Percentiles rank a stretch among this genome's conserved stretches.
Conservation (phyloP, 1,284 basidiomycete species). For the Heterobasidion irregulare region DNA sequence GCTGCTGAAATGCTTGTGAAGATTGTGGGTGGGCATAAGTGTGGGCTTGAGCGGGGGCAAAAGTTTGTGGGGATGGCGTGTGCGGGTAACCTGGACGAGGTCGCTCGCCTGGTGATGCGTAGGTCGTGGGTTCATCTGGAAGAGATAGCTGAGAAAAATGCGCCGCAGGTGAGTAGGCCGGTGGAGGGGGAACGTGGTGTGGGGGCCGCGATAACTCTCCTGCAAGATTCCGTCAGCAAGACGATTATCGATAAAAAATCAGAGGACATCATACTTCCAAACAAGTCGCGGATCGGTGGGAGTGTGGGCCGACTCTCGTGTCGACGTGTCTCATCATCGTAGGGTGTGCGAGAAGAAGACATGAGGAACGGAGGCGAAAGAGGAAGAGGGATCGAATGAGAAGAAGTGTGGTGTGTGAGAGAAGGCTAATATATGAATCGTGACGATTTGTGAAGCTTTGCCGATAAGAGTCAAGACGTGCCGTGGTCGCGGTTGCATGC, state of each 20-base stretch:
- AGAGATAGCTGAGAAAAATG: conserved; percentile 6
- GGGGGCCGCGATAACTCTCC: conserved; percentile 13
- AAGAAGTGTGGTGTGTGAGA: conserved; percentile 9
- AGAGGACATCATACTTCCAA: conserved; percentile 40
- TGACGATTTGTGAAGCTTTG: conserved; percentile 1
- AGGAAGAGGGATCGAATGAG: conserved; percentile 7
- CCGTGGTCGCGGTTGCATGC: not conserved
- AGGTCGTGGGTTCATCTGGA: conserved; percentile 4
- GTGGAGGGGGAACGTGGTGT: conserved; percentile 2
- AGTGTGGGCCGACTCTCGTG: conserved; percentile 52
- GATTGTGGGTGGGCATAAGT: not conserved
- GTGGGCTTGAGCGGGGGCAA: not conserved
- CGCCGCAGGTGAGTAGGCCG: conserved; percentile 7
- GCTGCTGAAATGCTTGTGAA: not conserved
- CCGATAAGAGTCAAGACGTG: not conserved
- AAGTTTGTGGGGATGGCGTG: not conserved
- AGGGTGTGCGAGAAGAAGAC: conserved; percentile 32
- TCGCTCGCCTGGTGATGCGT: not conserved
- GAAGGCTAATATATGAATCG: conserved; percentile 1
- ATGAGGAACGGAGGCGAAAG: conserved; percentile 9
- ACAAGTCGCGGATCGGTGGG: conserved; percentile 66
- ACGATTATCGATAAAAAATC: not conserved
- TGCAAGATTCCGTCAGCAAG: conserved; percentile 1
- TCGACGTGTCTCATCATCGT: conserved; percentile 23
- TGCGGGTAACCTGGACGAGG: not conserved